phyloP scores from a whole-genome alignment of 768 basidiomycete species.

The Russula vinacea region DNA sequence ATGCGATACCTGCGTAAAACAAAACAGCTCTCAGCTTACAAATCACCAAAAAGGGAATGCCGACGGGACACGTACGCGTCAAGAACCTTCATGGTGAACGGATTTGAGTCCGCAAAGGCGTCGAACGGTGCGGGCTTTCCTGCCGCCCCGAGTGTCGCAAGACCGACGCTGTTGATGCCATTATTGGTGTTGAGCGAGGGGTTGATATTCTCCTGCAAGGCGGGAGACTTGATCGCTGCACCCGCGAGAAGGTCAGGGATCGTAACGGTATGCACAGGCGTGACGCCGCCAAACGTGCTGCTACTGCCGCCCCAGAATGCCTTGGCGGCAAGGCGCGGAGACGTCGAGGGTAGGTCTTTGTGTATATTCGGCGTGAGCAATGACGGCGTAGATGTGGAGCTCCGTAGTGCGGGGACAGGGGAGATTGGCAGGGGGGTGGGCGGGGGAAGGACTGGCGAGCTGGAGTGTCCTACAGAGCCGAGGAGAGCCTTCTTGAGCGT shows the following conservation, averaged over 20 bases:
- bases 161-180: constrained; percentile 35
- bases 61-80: constrained; percentile 56
- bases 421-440: constrained; percentile 41
- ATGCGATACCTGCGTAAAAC: constrained; percentile 58
- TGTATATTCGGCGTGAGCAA: constrained; percentile 65
- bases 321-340: constrained; percentile 51
- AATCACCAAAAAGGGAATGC: constrained; percentile 11
- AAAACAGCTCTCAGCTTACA: constrained; percentile 12
- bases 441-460: constrained; percentile 45
- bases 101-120: constrained; percentile 72
- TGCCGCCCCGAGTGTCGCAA: constrained; percentile 35
- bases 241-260: constrained; percentile 56
- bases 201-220: constrained; percentile 75
- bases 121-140: constrained; percentile 57
- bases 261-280: constrained; percentile 80
- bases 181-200: constrained; percentile 55
- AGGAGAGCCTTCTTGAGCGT: constrained; percentile 73
- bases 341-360: constrained; percentile 65
- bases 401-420: constrained; percentile 27
- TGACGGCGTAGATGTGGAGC: constrained; percentile 30
- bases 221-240: constrained; percentile 30
- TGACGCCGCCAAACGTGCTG: constrained; percentile 58
- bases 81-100: constrained; percentile 83
- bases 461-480: constrained; percentile 52
- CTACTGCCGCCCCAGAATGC: constrained; percentile 82